Percentiles rank a stretch among this genome's conserved stretches.
Evolutionary conservation across 805 yeast genomes (phyloP).

Genomic region (Cyberlindnera maclurae): DNA sequence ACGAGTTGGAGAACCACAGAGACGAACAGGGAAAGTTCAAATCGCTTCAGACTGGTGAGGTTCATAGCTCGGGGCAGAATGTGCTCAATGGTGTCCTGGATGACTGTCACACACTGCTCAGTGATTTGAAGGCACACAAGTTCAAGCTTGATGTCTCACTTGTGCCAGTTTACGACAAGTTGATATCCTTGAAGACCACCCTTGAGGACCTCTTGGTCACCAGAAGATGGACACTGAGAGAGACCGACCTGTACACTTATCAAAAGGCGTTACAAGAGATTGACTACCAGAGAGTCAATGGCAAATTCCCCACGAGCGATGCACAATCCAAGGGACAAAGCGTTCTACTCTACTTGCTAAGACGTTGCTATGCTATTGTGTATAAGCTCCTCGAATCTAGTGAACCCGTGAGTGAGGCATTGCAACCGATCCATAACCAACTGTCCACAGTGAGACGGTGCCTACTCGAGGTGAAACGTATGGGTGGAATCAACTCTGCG

Average conservation of each 20-base stretch:
- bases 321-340: constrained; percentile 44
- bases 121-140: constrained; percentile 49
- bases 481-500: constrained; percentile 83
- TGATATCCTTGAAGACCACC: constrained; percentile 60
- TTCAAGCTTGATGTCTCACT: constrained; percentile 43
- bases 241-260: constrained; percentile 84
- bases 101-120: constrained; percentile 70
- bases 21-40: constrained; percentile 51
- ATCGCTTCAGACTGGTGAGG: constrained; percentile 28
- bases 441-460: constrained; percentile 87
- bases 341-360: constrained; percentile 64
- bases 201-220: constrained; percentile 83
- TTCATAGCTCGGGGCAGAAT: constrained; percentile 32
- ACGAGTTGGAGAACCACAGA: constrained; percentile 39
- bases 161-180: constrained; percentile 51
- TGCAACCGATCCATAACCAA: constrained; percentile 92
- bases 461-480: constrained; percentile 78
- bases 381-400: constrained; percentile 85
- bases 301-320: constrained; percentile 38
- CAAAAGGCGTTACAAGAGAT: constrained; percentile 68
- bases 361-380: constrained; percentile 87
- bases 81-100: constrained; percentile 71
- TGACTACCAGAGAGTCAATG: constrained; percentile 63
- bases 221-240: constrained; percentile 95
- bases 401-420: constrained; percentile 92